Evolutionary conservation across 2,329 filamentous ascomycete genomes (phyloP).

Genomic region (Colletotrichum orbiculare): DNA sequence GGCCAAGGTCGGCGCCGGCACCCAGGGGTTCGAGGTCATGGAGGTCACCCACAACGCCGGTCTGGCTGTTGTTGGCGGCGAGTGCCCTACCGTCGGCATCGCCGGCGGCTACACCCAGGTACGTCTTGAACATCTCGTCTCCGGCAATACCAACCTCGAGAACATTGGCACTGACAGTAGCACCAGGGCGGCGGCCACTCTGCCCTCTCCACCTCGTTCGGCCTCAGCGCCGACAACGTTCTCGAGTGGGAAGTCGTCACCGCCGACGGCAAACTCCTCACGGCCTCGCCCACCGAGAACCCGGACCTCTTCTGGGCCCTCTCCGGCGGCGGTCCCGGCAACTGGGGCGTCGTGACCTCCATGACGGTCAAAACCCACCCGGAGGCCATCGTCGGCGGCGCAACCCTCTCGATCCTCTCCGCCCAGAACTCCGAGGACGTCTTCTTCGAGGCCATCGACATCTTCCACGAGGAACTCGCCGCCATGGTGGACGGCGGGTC

Average conservation of each 20-base stretch:
- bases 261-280: slow-evolving; percentile 55
- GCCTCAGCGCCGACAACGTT: slow-evolving; percentile 69
- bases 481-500: slow-evolving; percentile 60
- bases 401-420: slow-evolving; percentile 44
- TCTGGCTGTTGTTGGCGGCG: slow-evolving; percentile 53
- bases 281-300: slow-evolving; percentile 53
- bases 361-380: slow-evolving; percentile 49
- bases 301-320: slow-evolving; percentile 62
- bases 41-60: slow-evolving; percentile 24
- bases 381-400: slow-evolving; percentile 46
- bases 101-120: slow-evolving; percentile 66
- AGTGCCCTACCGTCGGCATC: slow-evolving; percentile 64
- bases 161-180: no score
- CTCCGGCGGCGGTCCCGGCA: slow-evolving; percentile 56
- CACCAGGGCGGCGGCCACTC: slow-evolving; percentile 67
- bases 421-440: slow-evolving; percentile 43
- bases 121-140: no score
- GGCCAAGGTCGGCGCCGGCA: slow-evolving; percentile 62
- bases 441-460: slow-evolving; percentile 47
- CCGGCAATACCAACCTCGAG: no score
- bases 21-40: slow-evolving; percentile 57
- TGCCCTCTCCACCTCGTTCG: slow-evolving; percentile 61
- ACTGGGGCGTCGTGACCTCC: slow-evolving; percentile 55
- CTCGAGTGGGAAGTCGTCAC: slow-evolving; percentile 60
- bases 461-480: slow-evolving; percentile 50